Percentiles rank a stretch among this genome's conserved stretches.
Conservation (phyloP, 352 stramenopile genomes). For the Aphanomyces invadans region DNA sequence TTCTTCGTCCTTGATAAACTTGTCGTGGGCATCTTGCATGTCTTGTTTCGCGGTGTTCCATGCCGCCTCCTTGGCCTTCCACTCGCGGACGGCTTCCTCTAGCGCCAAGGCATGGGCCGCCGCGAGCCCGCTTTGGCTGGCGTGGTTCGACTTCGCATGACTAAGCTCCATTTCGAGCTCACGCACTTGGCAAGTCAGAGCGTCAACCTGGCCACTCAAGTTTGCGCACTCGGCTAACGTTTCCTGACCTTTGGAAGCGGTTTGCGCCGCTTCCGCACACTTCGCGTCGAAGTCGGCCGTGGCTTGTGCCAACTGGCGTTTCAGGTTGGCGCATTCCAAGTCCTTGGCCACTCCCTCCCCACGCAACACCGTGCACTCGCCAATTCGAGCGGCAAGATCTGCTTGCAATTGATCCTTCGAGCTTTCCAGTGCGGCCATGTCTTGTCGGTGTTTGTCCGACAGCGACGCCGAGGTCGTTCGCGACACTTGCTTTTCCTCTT, state of each 20-base stretch:
- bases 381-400: constrained; percentile 7
- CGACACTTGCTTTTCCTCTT: constrained; percentile 16
- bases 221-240: background rate
- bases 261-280: background rate
- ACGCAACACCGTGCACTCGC: background rate
- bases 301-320: background rate
- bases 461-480: background rate
- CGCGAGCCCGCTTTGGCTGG: background rate
- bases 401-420: constrained; percentile 34
- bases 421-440: constrained; percentile 27
- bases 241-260: background rate
- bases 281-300: background rate
- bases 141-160: constrained; percentile 11
- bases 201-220: background rate
- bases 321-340: background rate
- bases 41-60: constrained; percentile 35
- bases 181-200: background rate
- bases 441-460: constrained; percentile 28
- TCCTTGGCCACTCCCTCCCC: constrained; percentile 9
- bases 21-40: constrained; percentile 33
- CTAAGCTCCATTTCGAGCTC: constrained; percentile 7
- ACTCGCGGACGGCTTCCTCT: background rate
- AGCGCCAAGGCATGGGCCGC: background rate
- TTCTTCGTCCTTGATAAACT: constrained; percentile 32
- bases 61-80: constrained; percentile 19